Evolutionary conservation across 345 rosid species (phyloP), one percentile per base, ranked within the genome.

Genomic region (Eucalyptus regnans): DNA sequence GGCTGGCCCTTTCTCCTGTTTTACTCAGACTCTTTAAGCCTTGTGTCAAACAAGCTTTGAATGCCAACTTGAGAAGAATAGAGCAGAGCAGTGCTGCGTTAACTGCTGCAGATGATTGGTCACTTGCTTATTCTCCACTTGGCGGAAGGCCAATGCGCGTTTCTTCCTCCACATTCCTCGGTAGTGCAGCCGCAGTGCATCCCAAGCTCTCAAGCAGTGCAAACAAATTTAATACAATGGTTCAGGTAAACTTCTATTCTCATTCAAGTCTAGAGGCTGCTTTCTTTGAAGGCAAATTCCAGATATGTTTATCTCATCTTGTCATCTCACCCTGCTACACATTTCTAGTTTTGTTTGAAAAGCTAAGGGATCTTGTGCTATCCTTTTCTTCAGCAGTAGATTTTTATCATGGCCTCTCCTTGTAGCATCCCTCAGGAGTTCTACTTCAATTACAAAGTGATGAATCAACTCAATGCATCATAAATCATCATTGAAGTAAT

Each of bases 91-190:
- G 96, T 50, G 96, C 97, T 12, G 98, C 99, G 50, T 88, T 94
- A 46, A 97, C 98, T 89, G 97, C 98, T 86, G 93, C 96, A 10
- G 99, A 97, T 91, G 96, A 96, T 88, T 97, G 99, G 99, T 91
- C 88, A 87, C 96, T 97, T 33, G 86, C 91, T 86, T 93, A 92
- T 91, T 86, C 96, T 83, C 96, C 97, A 12, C 89, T 89, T 29
- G 93, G 95, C 54, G 94, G 92, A 88, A 94, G 94, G 16, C 91
- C 94, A 86, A 88, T 92, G 44, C 90, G 91, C 5, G 52, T 86
- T 31, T 49, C 87, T 60, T 94, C 96, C 43, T 90, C 95, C 83
- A 48, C 93, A 41, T 92, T 93, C 54, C 91, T 91, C 50, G 80
- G 89, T 88, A 89, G 49, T 68, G 89, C 91, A 62, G 90, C 88